phyloP scores from a whole-genome alignment of 2,329 filamentous ascomycete species.

The Fusarium napiforme region DNA sequence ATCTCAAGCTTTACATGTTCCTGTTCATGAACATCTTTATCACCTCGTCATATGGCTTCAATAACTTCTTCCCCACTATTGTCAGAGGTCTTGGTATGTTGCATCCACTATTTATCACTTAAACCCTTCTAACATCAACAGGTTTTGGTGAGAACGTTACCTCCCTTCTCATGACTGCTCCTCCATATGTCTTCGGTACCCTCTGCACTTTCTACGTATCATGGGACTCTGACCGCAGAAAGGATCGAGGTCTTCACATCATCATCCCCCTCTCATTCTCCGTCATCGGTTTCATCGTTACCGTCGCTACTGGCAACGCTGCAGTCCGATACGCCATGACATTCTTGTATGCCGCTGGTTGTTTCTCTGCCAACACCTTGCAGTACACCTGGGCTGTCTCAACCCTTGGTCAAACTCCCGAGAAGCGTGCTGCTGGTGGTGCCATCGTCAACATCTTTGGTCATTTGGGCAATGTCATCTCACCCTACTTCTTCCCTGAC shows the following conservation, averaged over 20 bases:
- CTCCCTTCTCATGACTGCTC: slow-evolving; percentile 65
- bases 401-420: slow-evolving; percentile 49
- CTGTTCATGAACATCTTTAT: slow-evolving; percentile 39
- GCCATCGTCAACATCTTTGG: slow-evolving; percentile 52
- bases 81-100: slow-evolving; percentile 63
- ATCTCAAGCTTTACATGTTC: slow-evolving; percentile 39
- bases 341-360: slow-evolving; percentile 38
- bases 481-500: slow-evolving; percentile 52
- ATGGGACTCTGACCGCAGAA: slow-evolving; percentile 69
- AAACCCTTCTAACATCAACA: background rate
- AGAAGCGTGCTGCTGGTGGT: slow-evolving; percentile 51
- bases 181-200: slow-evolving; percentile 66
- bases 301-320: slow-evolving; percentile 61
- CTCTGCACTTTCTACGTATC: slow-evolving; percentile 67
- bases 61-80: slow-evolving; percentile 58
- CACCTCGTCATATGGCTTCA: slow-evolving; percentile 47
- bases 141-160: slow-evolving; percentile 60
- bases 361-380: slow-evolving; percentile 48
- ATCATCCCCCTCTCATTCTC: slow-evolving; percentile 65
- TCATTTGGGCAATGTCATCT: slow-evolving; percentile 54
- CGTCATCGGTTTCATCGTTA: slow-evolving; percentile 67
- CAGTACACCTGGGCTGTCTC: slow-evolving; percentile 51
- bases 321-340: slow-evolving; percentile 39
- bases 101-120: rapidly evolving
- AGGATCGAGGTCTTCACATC: slow-evolving; percentile 72